A percentile compares a stretch with the other conserved stretches of the same genome.
These are phyloP conservation scores for Candida khao-thaluensis DNA, from an alignment of 805 yeast species.

Conservation along the genomic window DNA sequence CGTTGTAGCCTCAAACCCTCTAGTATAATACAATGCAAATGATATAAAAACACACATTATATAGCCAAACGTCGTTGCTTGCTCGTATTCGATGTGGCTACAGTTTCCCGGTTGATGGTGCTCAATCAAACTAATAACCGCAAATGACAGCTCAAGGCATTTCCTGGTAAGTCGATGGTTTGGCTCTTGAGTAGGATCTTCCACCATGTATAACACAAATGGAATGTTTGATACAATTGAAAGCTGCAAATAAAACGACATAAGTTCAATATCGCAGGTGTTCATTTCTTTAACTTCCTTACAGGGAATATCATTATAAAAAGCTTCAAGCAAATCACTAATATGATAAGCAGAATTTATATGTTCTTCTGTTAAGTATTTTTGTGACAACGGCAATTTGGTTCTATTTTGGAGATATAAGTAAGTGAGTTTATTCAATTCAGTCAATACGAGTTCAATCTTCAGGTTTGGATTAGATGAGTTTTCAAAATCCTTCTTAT, in stretches of 20 bases:
- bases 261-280: neutral
- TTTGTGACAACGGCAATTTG: constrained; percentile 8
- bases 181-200: neutral
- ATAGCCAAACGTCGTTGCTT: constrained; percentile 1
- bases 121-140: neutral
- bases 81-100: neutral
- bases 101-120: neutral
- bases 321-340: constrained; percentile 1
- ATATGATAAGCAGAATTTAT: neutral
- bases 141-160: neutral
- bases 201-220: constrained; percentile 3
- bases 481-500: constrained; percentile 6
- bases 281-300: neutral
- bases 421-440: constrained; percentile 11
- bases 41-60: constrained; percentile 9
- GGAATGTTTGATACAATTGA: neutral
- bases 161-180: neutral
- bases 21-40: constrained; percentile 7
- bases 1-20: constrained; percentile 1
- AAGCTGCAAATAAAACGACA: neutral
- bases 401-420: constrained; percentile 6
- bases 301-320: neutral
- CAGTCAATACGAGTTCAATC: constrained; percentile 6
- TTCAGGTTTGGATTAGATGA: constrained; percentile 3
- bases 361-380: constrained; percentile 6